phyloP scores from a whole-genome alignment of 306 rosid species.

The Malus sylvestris region DNA sequence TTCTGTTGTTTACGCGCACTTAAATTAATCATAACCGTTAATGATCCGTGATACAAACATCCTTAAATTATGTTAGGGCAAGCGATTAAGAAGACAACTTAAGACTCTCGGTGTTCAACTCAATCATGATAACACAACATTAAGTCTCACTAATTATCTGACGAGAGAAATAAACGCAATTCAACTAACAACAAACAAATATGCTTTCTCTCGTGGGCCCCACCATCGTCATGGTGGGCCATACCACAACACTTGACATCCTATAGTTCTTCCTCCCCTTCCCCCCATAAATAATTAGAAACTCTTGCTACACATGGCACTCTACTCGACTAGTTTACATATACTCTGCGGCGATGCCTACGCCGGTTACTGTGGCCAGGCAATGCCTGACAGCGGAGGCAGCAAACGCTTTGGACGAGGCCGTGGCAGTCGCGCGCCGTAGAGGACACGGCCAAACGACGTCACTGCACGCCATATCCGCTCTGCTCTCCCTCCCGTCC shows the following conservation, averaged over 20 bases:
- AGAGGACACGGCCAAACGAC: slow-evolving; percentile 89
- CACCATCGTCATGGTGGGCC: slow-evolving; percentile 15
- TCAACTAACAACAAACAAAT: no score
- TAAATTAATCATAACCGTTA: no score
- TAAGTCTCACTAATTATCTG: no score
- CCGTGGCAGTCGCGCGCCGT: slow-evolving; percentile 80
- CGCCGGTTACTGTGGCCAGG: slow-evolving; percentile 79
- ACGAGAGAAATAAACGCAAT: no score
- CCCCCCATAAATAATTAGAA: slow-evolving; percentile 8
- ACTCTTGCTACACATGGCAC: background rate
- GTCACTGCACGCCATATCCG: slow-evolving; percentile 86
- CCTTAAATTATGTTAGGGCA: no score
- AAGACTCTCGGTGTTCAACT: no score
- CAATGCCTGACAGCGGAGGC: slow-evolving; percentile 87
- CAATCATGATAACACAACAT: no score
- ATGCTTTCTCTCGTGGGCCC: background rate
- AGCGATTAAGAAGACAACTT: rapidly evolving
- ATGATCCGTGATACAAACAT: no score
- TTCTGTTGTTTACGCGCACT: background rate
- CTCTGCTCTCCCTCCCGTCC: slow-evolving; percentile 59
- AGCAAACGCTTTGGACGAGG: slow-evolving; percentile 75
- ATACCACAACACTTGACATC: background rate
- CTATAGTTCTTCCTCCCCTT: background rate
- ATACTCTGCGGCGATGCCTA: slow-evolving; percentile 59
- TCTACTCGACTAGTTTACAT: background rate